A percentile compares a stretch with the other conserved stretches of the same genome.
These are phyloP conservation scores for Carex scoparia DNA, from an alignment of 176 grass and related monocot genomes.

Conservation along the genomic window DNA sequence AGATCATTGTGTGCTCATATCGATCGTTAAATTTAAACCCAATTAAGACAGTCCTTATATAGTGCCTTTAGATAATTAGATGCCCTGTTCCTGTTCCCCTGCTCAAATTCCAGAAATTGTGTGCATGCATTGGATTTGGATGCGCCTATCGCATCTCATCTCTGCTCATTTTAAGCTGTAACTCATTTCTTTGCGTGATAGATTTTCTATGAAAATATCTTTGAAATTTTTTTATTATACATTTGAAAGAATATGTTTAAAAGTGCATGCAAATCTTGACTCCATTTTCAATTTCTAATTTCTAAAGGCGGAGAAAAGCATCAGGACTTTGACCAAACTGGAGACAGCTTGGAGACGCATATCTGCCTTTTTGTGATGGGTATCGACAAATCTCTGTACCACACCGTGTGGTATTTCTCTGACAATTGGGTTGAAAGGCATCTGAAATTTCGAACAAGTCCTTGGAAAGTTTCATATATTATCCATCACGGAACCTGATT, in stretches of 20 bases:
- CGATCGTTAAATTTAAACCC: background rate
- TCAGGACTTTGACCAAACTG: conserved; percentile 6
- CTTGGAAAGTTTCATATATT: background rate
- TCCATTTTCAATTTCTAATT: background rate
- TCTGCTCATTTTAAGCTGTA: too few relatives aligned
- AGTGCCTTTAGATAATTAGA: background rate
- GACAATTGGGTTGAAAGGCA: background rate
- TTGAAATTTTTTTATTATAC: too few relatives aligned
- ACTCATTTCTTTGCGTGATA: too few relatives aligned
- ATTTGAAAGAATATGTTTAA: too few relatives aligned
- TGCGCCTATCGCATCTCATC: too few relatives aligned
- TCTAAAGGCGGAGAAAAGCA: background rate
- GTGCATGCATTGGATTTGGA: too few relatives aligned
- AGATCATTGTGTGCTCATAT: background rate
- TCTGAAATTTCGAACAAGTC: background rate
- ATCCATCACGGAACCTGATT: background rate
- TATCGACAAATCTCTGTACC: background rate
- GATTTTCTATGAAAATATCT: too few relatives aligned
- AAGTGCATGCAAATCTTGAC: background rate
- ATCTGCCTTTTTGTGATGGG: background rate
- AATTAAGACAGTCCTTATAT: background rate
- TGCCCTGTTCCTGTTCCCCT: too few relatives aligned
- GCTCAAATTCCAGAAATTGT: too few relatives aligned
- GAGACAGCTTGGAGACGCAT: background rate
- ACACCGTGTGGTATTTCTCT: background rate